phyloP scores from a whole-genome alignment of 345 rosid species.

The Syzygium aqueum region DNA sequence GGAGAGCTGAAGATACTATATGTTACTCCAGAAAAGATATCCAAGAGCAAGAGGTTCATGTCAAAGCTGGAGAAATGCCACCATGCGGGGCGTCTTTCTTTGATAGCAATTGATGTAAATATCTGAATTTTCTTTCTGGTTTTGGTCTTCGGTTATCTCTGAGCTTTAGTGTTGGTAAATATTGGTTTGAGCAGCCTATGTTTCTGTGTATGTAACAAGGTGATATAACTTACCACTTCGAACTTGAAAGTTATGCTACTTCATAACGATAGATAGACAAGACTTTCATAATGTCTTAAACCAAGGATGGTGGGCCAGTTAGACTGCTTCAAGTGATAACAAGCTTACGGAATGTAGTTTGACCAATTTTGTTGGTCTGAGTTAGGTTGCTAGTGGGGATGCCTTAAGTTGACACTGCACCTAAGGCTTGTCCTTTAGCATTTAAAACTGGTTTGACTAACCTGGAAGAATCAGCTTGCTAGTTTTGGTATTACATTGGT shows the following conservation, averaged over 20 bases:
- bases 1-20: slow-evolving; percentile 72
- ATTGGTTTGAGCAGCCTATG: background rate
- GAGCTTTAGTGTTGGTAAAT: background rate
- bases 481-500: background rate
- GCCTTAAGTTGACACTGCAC: background rate
- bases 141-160: background rate
- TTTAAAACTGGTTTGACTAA: background rate
- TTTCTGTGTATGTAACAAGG: background rate
- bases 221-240: background rate
- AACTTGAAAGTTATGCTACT: background rate
- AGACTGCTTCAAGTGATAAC: background rate
- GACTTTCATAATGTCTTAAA: background rate
- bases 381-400: background rate
- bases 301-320: background rate
- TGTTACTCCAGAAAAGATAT: slow-evolving; percentile 92
- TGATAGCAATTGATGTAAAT: slow-evolving; percentile 86
- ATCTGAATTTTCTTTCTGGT: background rate
- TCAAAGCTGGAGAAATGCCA: slow-evolving; percentile 97
- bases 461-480: background rate
- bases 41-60: slow-evolving; percentile 97
- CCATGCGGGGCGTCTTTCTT: slow-evolving; percentile 59
- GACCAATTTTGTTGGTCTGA: background rate
- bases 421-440: background rate
- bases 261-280: background rate
- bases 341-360: background rate